These are phyloP conservation scores for Sporothrix luriei DNA, from an alignment of 2,329 filamentous ascomycete genomes.

Conservation along the genomic window DNA sequence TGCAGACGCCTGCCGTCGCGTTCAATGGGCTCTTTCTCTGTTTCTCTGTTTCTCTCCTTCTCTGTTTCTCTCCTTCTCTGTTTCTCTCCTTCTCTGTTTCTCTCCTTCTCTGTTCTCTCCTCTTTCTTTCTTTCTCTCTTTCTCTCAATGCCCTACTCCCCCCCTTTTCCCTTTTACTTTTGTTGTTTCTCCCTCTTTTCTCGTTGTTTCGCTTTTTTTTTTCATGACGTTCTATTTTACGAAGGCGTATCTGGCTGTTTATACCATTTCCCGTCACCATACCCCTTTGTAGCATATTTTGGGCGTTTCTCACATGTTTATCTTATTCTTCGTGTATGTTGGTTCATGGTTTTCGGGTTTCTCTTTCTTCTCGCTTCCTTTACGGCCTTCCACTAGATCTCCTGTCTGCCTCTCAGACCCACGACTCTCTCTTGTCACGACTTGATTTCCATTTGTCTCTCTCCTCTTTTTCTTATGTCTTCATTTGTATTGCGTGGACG, in stretches of 20 bases:
- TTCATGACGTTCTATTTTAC: constrained; percentile 10
- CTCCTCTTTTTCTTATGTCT: constrained; percentile 12
- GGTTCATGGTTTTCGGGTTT: neutral
- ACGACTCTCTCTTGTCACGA: neutral
- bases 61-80: no score
- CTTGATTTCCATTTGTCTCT: neutral
- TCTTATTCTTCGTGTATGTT: neutral
- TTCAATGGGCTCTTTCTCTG: neutral
- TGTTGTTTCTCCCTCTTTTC: neutral
- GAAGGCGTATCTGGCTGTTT: constrained; percentile 28
- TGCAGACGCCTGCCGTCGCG: neutral
- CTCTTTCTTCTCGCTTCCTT: neutral
- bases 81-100: no score
- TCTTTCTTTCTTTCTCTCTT: no score
- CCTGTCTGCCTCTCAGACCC: constrained; percentile 9
- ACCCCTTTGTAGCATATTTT: constrained; percentile 31
- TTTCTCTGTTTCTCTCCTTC: no score
- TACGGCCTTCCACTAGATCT: constrained; percentile 19
- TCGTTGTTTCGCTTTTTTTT: constrained; percentile 17
- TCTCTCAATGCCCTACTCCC: neutral
- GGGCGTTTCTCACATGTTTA: constrained; percentile 21
- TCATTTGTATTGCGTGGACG: constrained; percentile 25
- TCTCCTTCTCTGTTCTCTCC: no score
- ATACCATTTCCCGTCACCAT: constrained; percentile 28
- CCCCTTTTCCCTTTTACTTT: neutral